These are phyloP conservation scores for Dictyostelium intermedium DNA, from an alignment of 78 protist species.

Conservation along the genomic window DNA sequence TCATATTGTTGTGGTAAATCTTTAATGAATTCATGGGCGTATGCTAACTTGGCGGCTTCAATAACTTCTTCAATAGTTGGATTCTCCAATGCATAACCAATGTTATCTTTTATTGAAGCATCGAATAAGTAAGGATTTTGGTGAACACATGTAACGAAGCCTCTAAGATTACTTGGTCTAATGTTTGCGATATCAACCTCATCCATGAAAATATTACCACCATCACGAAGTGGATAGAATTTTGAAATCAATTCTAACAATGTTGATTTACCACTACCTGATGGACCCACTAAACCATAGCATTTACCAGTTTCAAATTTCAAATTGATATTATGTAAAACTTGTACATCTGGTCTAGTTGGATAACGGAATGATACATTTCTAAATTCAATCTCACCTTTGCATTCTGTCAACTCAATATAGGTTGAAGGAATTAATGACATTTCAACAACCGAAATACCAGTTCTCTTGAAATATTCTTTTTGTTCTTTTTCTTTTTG, in stretches of 20 bases:
- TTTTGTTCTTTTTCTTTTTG: slow-evolving; percentile 34
- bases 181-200: slow-evolving; percentile 67
- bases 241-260: slow-evolving; percentile 73
- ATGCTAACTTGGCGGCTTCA: slow-evolving; percentile 90
- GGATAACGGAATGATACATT: slow-evolving; percentile 88
- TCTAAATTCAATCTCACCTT: slow-evolving; percentile 81
- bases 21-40: slow-evolving; percentile 93
- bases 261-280: slow-evolving; percentile 93
- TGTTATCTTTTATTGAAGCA: slow-evolving; percentile 72
- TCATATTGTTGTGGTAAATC: slow-evolving; percentile 85
- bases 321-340: slow-evolving; percentile 78
- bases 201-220: slow-evolving; percentile 83
- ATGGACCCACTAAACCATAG: slow-evolving; percentile 90
- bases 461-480: slow-evolving; percentile 14
- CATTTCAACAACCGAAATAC: slow-evolving; percentile 57
- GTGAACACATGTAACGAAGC: slow-evolving; percentile 80
- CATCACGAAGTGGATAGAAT: slow-evolving; percentile 72
- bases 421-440: background rate
- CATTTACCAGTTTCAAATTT: slow-evolving; percentile 81
- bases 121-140: slow-evolving; percentile 91
- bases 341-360: slow-evolving; percentile 66
- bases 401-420: background rate
- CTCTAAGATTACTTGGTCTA: slow-evolving; percentile 67
- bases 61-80: slow-evolving; percentile 46
- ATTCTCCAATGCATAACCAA: slow-evolving; percentile 61